Conservation (phyloP, 345 rosid species). For the Populus nigra region DNA sequence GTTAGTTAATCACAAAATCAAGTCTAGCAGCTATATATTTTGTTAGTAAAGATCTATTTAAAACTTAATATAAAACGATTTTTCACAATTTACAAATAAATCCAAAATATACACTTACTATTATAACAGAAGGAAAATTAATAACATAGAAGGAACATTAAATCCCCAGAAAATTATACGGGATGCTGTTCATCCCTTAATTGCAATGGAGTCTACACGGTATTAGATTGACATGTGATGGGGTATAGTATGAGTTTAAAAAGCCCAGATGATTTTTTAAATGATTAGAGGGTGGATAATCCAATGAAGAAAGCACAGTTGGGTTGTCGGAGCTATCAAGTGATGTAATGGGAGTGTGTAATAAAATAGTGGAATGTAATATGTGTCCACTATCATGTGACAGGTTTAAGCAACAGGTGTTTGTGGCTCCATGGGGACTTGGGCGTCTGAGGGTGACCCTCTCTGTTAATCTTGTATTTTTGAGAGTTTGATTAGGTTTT, state of each 20-base stretch:
- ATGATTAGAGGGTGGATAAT: not conserved
- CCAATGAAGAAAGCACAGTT: conserved; percentile 10
- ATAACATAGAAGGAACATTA: no score
- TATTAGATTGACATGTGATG: no score
- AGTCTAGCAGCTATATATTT: no score
- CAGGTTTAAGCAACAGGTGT: conserved; percentile 9
- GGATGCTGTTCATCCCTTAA: not conserved
- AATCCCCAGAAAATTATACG: no score
- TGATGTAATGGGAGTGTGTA: conserved; percentile 30
- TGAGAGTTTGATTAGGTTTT: not conserved
- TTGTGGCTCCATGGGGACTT: not conserved
- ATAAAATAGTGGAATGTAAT: conserved; percentile 14
- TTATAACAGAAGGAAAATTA: no score
- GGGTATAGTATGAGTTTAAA: no score
- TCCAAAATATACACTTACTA: no score
- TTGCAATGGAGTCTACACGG: not conserved
- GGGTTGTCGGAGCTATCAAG: not conserved
- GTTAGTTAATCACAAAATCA: no score
- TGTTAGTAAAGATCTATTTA: no score
- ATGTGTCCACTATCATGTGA: conserved; percentile 11
- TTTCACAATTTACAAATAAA: no score
- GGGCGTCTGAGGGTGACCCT: conserved; percentile 6
- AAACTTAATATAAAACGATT: no score
- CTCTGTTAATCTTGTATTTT: not conserved
- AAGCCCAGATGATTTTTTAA: not conserved